Conservation (phyloP, 2,329 filamentous ascomycete genomes). For the Aspergillus tamarii region DNA sequence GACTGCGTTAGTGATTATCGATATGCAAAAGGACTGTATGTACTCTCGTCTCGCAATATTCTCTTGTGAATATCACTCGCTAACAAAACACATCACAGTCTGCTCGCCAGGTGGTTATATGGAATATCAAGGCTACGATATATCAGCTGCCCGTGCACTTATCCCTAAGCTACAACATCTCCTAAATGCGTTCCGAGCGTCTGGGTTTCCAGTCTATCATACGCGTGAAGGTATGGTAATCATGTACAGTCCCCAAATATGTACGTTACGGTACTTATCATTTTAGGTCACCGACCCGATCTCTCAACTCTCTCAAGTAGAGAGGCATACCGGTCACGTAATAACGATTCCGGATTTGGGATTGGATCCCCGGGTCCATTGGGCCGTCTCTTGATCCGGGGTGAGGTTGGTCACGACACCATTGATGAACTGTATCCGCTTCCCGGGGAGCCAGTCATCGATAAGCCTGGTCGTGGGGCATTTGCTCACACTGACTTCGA, state of each 20-base stretch:
- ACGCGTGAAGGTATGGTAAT: conserved; percentile 46
- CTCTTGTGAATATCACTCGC: background rate
- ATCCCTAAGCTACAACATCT: conserved; percentile 47
- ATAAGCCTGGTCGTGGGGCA: conserved; percentile 59
- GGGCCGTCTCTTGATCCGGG: conserved; percentile 61
- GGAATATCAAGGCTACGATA: conserved; percentile 50
- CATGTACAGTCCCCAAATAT: background rate
- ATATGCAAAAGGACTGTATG: conserved; percentile 55
- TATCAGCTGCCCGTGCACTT: conserved; percentile 41
- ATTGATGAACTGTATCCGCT: conserved; percentile 57
- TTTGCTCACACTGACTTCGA: conserved; percentile 61
- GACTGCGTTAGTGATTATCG: conserved; percentile 51
- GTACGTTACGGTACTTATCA: conserved; percentile 15
- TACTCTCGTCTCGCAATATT: background rate
- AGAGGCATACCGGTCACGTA: conserved; percentile 57
- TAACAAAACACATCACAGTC: conserved; percentile 33
- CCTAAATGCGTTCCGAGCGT: conserved; percentile 42
- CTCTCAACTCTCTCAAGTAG: conserved; percentile 59
- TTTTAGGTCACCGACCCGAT: conserved; percentile 52
- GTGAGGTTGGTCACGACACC: conserved; percentile 61
- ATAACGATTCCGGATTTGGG: conserved; percentile 55
- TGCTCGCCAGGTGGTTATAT: conserved; percentile 49
- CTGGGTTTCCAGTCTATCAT: conserved; percentile 48
- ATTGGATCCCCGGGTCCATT: conserved; percentile 59
- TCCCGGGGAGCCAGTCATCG: conserved; percentile 54